A percentile compares a stretch with the other conserved stretches of the same genome.
Evolutionary conservation across 306 rosid genomes (phyloP).

Genomic region (Luffa aegyptiaca): DNA sequence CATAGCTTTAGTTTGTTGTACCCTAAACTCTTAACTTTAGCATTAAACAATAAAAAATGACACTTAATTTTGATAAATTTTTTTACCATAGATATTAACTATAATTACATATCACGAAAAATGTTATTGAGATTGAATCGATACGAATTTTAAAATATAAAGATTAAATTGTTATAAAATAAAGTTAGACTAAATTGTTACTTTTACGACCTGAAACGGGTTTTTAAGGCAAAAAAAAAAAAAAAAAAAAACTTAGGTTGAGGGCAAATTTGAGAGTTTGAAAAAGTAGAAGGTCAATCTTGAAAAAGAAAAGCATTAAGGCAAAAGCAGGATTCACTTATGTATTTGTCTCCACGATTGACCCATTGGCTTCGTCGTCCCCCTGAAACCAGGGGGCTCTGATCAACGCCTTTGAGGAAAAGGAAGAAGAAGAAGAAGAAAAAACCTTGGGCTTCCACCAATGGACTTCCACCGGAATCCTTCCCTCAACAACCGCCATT

Average conservation of each 20-base stretch:
- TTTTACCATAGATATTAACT: too few relatives aligned
- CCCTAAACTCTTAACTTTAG: too few relatives aligned
- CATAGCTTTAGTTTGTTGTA: too few relatives aligned
- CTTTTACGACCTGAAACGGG: too few relatives aligned
- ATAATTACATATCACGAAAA: too few relatives aligned
- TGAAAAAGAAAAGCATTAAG: background rate
- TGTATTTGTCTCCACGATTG: background rate
- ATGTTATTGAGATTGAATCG: too few relatives aligned
- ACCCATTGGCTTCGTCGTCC: constrained; percentile 6
- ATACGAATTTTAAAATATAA: too few relatives aligned
- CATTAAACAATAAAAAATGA: too few relatives aligned
- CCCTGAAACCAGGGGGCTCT: constrained; percentile 7
- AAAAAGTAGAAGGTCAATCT: background rate
- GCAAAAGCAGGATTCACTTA: background rate
- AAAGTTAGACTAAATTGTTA: too few relatives aligned
- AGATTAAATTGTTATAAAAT: too few relatives aligned
- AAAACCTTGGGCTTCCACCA: background rate
- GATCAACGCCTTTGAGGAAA: background rate
- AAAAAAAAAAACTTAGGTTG: background rate
- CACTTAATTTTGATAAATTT: too few relatives aligned
- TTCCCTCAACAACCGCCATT: constrained; percentile 12
- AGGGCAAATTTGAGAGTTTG: background rate
- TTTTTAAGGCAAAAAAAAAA: background rate
- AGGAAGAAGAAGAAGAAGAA: background rate
- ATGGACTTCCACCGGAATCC: constrained; percentile 45